These are phyloP conservation scores for Trametes elegans DNA, from an alignment of 768 basidiomycete genomes.

Conservation along the genomic window DNA sequence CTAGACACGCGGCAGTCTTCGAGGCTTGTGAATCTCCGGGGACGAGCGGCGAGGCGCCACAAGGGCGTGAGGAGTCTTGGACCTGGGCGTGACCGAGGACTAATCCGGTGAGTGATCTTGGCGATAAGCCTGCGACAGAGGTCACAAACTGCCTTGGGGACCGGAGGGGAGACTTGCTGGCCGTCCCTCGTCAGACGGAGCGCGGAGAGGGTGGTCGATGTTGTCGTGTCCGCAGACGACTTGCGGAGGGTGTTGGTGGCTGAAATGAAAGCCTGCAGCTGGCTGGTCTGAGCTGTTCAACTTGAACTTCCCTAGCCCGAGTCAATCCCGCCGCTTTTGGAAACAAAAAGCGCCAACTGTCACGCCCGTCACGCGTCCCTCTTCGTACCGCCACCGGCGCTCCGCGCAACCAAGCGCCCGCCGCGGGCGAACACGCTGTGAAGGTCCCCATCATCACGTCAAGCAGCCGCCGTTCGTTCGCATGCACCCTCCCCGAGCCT, in stretches of 20 bases:
- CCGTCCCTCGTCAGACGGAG: neutral
- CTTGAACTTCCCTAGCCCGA: conserved; percentile 2
- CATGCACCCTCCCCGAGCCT: no score
- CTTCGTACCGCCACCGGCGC: neutral
- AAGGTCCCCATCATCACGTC: neutral
- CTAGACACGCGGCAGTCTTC: conserved; percentile 6
- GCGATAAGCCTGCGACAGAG: conserved; percentile 2
- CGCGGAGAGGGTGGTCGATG: neutral
- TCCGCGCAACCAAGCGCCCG: neutral
- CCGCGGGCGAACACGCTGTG: no score
- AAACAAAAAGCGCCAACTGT: neutral
- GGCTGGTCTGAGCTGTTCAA: neutral
- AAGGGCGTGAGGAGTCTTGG: conserved; percentile 1
- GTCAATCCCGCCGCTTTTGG: conserved; percentile 9
- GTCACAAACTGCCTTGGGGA: neutral
- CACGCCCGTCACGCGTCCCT: neutral
- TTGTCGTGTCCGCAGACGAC: conserved; percentile 5
- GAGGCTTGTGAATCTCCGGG: neutral
- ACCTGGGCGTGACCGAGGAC: conserved; percentile 9
- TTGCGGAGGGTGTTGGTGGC: conserved; percentile 9
- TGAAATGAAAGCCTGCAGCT: conserved; percentile 8
- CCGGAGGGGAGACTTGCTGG: neutral
- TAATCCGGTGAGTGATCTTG: conserved; percentile 7
- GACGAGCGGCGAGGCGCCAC: conserved; percentile 1
- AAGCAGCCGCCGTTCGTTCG: neutral